Percentiles rank a stretch among this genome's conserved stretches.
phyloP scores from a whole-genome alignment of 768 basidiomycete genomes.

The Xanthoconium purpureum region DNA sequence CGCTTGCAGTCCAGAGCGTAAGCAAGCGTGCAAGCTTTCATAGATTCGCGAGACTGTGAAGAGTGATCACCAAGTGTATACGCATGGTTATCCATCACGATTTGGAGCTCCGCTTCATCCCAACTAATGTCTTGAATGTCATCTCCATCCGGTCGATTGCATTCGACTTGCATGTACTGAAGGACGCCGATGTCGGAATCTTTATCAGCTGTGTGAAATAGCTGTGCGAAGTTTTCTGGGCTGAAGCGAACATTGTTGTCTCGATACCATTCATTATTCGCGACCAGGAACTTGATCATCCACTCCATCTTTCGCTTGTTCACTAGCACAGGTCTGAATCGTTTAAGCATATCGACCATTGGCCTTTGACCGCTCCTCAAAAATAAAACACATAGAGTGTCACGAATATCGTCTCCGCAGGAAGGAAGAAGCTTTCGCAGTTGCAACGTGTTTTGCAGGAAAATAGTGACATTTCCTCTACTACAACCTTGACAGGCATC shows the following conservation, averaged over 20 bases:
- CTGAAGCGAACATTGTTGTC: neutral
- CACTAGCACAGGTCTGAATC: too few species aligned
- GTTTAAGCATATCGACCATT: neutral
- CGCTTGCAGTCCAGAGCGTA: neutral
- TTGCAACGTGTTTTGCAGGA: too few species aligned
- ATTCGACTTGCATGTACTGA: neutral
- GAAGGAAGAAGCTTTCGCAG: neutral
- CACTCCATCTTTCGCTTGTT: too few species aligned
- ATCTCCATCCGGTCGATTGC: neutral
- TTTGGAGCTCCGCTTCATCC: too few species aligned
- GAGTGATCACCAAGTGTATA: neutral
- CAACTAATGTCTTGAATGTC: neutral
- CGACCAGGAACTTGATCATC: too few species aligned
- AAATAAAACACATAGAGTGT: neutral
- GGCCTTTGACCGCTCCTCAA: rapidly evolving
- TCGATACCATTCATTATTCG: neutral
- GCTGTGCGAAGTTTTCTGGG: neutral
- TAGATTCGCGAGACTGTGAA: neutral
- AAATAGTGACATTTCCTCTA: too few species aligned
- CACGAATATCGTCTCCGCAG: neutral
- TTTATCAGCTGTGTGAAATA: neutral
- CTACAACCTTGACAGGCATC: too few species aligned
- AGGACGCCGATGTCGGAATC: neutral
- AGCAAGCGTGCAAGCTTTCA: neutral
- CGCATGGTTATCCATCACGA: too few species aligned